These are phyloP conservation scores for Clohesyomyces aquaticus DNA, from an alignment of 495 filamentous ascomycete genomes.

Conservation along the genomic window DNA sequence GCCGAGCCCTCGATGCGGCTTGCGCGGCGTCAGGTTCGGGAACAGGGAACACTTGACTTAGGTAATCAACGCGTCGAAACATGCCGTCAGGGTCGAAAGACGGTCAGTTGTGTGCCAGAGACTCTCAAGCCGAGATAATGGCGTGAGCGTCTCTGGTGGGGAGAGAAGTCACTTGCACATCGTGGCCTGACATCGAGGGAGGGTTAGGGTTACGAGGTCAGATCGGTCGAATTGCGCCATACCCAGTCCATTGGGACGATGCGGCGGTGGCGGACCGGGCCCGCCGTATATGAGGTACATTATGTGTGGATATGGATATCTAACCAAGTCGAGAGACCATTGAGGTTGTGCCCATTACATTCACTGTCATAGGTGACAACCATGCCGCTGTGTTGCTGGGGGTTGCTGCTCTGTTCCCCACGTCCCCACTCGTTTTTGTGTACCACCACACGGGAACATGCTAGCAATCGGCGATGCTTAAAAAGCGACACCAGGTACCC, in stretches of 20 bases:
- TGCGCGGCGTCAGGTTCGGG: too few species aligned
- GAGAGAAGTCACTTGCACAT: too few species aligned
- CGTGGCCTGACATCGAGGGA: not conserved
- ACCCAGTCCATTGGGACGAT: not conserved
- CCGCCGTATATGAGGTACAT: not conserved
- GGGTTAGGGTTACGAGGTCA: not conserved
- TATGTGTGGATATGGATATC: too few species aligned
- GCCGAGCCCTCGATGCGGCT: slow-evolving; percentile 2
- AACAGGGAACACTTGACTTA: too few species aligned
- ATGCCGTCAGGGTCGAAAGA: too few species aligned
- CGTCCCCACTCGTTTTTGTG: too few species aligned
- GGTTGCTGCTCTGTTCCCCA: too few species aligned
- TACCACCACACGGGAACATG: not conserved
- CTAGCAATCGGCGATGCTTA: not conserved
- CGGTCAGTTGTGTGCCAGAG: not conserved
- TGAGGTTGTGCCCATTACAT: not conserved
- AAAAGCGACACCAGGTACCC: not conserved
- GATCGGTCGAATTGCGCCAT: not conserved
- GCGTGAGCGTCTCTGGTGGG: not conserved
- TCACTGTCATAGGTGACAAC: too few species aligned
- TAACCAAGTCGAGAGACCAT: not conserved
- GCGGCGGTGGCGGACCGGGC: not conserved
- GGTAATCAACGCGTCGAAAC: too few species aligned
- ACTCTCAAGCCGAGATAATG: not conserved
- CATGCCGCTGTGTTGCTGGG: too few species aligned